phyloP scores from a whole-genome alignment of 2,329 filamentous ascomycete genomes.

The Knoxdaviesia proteae region DNA sequence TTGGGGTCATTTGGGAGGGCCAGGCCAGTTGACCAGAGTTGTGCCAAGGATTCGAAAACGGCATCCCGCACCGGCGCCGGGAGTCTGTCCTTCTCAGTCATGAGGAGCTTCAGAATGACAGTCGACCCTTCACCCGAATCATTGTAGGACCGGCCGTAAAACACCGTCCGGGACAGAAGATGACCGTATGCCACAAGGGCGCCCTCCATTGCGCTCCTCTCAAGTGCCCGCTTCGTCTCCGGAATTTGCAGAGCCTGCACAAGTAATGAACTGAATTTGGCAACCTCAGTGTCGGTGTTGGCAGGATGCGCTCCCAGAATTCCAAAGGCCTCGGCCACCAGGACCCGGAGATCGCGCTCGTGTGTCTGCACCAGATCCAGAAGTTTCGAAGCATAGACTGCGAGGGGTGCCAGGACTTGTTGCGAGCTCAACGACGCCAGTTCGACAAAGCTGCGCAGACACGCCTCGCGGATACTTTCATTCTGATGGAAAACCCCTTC shows the following conservation, averaged over 20 bases:
- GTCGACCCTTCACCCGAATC: slow-evolving; percentile 10
- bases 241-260: no score
- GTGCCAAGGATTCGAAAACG: slow-evolving; percentile 21
- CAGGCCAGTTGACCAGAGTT: slow-evolving; percentile 25
- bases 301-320: slow-evolving; percentile 50
- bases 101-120: slow-evolving; percentile 11
- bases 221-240: no score
- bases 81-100: slow-evolving; percentile 7
- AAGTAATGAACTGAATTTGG: no score
- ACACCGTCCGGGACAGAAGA: slow-evolving; percentile 21
- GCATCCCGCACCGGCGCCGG: slow-evolving; percentile 19
- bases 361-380: slow-evolving; percentile 47
- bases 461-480: slow-evolving; percentile 21
- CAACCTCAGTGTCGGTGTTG: slow-evolving; percentile 15
- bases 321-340: slow-evolving; percentile 52
- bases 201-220: slow-evolving; percentile 20
- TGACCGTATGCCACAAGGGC: slow-evolving; percentile 23
- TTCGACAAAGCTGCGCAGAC: slow-evolving; percentile 30
- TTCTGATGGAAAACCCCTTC: slow-evolving; percentile 30
- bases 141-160: slow-evolving; percentile 17
- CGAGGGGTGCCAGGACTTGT: slow-evolving; percentile 25
- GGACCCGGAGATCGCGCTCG: slow-evolving; percentile 42
- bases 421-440: slow-evolving; percentile 30
- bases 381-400: slow-evolving; percentile 27
- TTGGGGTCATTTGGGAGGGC: slow-evolving; percentile 12